These are phyloP conservation scores for Geosiphon pyriformis DNA, from an alignment of 192 early-diverging fungal genomes.

Conservation along the genomic window DNA sequence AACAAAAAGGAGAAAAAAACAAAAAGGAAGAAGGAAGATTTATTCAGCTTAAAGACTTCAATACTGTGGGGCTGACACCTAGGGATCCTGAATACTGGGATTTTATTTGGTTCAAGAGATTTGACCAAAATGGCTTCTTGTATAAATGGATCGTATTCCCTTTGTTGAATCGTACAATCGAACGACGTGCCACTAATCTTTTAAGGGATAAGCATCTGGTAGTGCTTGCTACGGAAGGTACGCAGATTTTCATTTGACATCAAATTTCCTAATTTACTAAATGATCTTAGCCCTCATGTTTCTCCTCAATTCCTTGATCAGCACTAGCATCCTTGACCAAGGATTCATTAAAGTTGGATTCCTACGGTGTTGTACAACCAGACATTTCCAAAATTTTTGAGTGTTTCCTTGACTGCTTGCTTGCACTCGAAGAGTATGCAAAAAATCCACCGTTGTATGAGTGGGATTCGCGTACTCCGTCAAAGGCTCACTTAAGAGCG, in stretches of 20 bases:
- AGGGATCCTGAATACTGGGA: not conserved
- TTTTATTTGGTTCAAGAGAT: not conserved
- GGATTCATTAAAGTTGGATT: conserved; percentile 30
- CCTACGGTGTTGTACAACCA: conserved; percentile 31
- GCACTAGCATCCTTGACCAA: not conserved
- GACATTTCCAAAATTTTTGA: conserved; percentile 35
- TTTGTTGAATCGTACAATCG: not conserved
- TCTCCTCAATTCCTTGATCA: not conserved
- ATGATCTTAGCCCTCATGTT: too few species aligned
- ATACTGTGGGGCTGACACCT: not conserved
- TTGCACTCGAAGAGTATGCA: conserved; percentile 25
- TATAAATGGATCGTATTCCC: not conserved
- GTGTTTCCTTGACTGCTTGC: conserved; percentile 28
- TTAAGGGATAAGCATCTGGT: not conserved
- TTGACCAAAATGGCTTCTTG: not conserved
- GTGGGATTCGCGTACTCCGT: conserved; percentile 2
- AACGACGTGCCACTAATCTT: not conserved
- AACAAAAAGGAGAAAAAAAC: not conserved
- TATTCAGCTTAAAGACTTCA: not conserved
- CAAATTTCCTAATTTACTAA: not conserved
- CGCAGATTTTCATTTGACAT: not conserved
- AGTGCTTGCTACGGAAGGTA: not conserved
- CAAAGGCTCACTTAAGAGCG: not conserved
- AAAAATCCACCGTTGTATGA: not conserved
- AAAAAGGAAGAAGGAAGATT: not conserved